Base-by-base conservation (phyloP, 2,329 filamentous ascomycete genomes). In the Hypoxylon sp. region DNA sequence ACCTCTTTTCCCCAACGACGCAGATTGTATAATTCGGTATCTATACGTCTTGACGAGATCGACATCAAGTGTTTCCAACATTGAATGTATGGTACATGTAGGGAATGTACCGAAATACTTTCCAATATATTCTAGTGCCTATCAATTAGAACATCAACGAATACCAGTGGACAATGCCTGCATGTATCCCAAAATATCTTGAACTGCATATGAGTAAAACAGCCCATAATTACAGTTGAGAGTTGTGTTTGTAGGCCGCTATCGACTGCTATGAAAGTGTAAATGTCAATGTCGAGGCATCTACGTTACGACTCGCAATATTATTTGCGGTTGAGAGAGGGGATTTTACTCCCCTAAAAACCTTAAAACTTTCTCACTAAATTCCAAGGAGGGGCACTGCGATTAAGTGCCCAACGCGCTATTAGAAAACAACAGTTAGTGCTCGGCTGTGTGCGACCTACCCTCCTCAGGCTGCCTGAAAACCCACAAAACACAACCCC, bases 401-500 rank as follows among this genome's bases (percentile, higher is more conserved):
- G n/a, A 13, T 29, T 33, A 37, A 44, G 51, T 31, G 29, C 10
- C n/a, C 29, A 19, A 17, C 26, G 29, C 48, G 48, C 54, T 33
- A 31, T 47, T n/a, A n/a, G 31, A 22, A 44, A 44, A 50, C 37
- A 35, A 56, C 33, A 59, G 37, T 59, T 67, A 67, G 59, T 44
- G 64, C 29, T 55, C 35, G 51, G 24, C 53, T 63, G 39, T 66
- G 63, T 63, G 63, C 29, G 29, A 29, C 14, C 22, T 55, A 8
- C 22, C 53, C 55, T 53, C 44, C 44, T 55, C 57, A 56, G 63
- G 47, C 42, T 53, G 46, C 46, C 44, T 61, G 6, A 47, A 61
- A 63, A n/a, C 63, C 67, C 63, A 66, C 67, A 70, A 67, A 65
- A 61, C 22, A 39, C 13, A 14, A 13, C 61, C 61, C 61, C 58